phyloP scores from a whole-genome alignment of 2,329 filamentous ascomycete species.

The Stagonosporopsis vannaccii region DNA sequence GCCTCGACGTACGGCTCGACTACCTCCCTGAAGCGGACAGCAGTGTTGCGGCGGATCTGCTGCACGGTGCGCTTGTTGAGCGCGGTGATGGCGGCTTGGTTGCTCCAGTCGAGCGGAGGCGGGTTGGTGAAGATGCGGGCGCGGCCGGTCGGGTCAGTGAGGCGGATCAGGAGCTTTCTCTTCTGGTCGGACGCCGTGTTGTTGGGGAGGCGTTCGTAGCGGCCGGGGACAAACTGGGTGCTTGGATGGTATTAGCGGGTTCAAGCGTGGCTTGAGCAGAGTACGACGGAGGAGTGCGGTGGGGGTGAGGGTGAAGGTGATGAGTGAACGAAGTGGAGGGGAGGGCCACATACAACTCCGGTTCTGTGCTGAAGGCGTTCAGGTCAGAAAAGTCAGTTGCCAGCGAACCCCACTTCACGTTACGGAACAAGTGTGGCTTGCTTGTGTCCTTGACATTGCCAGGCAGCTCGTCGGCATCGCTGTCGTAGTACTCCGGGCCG shows the following conservation, averaged over 20 bases:
- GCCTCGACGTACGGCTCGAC: constrained; percentile 30
- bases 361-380: constrained; percentile 23
- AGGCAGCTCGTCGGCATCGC: constrained; percentile 28
- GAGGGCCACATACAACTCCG: constrained; percentile 20
- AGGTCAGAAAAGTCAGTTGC: constrained; percentile 22
- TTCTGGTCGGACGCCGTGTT: constrained; percentile 37
- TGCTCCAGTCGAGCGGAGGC: constrained; percentile 37
- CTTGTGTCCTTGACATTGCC: constrained; percentile 25
- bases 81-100: constrained; percentile 34
- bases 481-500: constrained; percentile 37
- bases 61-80: constrained; percentile 43
- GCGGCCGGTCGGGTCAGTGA: constrained; percentile 29
- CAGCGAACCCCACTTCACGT: constrained; percentile 34
- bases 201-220: constrained; percentile 34
- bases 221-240: constrained; percentile 38
- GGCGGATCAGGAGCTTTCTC: constrained; percentile 35
- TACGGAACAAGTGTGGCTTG: constrained; percentile 35
- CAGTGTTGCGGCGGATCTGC: constrained; percentile 42
- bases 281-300: too few relatives aligned
- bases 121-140: constrained; percentile 38
- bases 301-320: neutral
- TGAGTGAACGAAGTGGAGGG: neutral
- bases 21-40: constrained; percentile 32
- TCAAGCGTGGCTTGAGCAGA: too few relatives aligned
- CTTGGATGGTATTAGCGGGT: neutral